phyloP scores from a whole-genome alignment of 202 grass and related monocot genomes.

The Hordeum pubiflorum region DNA sequence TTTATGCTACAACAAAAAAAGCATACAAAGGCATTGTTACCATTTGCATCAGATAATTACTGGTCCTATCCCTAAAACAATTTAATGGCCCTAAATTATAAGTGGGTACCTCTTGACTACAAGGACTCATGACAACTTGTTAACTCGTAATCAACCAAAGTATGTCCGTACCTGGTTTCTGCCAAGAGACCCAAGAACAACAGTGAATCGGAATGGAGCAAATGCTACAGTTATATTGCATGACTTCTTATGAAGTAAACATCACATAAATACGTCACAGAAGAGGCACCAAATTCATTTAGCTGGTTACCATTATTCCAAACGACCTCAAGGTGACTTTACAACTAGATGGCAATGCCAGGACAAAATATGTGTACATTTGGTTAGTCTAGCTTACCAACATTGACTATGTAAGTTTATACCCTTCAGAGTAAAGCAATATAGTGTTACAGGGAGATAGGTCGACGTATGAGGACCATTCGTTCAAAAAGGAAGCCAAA shows the following conservation, averaged over 20 bases:
- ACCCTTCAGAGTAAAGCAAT: not conserved
- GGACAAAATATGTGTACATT: slow-evolving; percentile 32
- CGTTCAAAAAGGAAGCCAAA: not conserved
- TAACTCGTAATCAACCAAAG: not conserved
- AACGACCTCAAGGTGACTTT: not conserved
- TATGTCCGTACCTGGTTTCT: not conserved
- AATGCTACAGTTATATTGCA: slow-evolving; percentile 7
- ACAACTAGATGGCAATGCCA: slow-evolving; percentile 20
- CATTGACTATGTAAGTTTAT: slow-evolving; percentile 24
- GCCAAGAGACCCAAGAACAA: not conserved
- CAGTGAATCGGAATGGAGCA: not conserved
- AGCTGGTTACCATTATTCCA: slow-evolving; percentile 14
- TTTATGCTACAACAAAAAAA: not conserved
- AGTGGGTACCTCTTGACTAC: not conserved
- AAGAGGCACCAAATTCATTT: not conserved
- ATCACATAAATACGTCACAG: not conserved
- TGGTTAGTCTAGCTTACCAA: slow-evolving; percentile 30
- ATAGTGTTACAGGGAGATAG: slow-evolving; percentile 27
- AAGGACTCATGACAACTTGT: not conserved
- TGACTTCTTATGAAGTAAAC: not conserved
- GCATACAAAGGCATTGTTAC: not conserved
- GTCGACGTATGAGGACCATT: not conserved
- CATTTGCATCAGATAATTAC: not conserved
- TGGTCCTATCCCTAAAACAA: not conserved
- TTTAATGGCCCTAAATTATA: not conserved